Base-by-base conservation (phyloP, 345 rosid genomes). In the Viola odorata region DNA sequence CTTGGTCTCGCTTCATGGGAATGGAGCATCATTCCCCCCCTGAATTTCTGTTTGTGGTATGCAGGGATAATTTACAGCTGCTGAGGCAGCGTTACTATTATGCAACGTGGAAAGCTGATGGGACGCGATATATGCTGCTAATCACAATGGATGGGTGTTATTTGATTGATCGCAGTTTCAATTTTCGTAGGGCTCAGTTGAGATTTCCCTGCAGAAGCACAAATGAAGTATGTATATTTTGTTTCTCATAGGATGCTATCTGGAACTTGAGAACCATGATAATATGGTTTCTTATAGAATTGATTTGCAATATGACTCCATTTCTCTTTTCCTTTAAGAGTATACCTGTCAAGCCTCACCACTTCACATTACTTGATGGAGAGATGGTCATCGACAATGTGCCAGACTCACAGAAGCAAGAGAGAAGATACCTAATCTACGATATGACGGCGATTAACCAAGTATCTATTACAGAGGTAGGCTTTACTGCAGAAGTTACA, bases 61-160 rank as follows among this genome's bases (percentile, higher is more conserved):
- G 74, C 86, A 94, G 99, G 73, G 97, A 94, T 2, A 94, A 94
- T 68, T 76, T 94, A 66, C 97, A 85, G 76, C 80, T 90, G 41
- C 71, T 94, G 65, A 88, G 97, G 73, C 96, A 88, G 72, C 82
- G 96, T 1, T 94, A 94, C 76, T 94, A 94, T 73, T 90, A 88
- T 77, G 99, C 99, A 61, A 94, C 99, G 5, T 94, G 99, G 99
- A 94, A 94, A 73, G 99, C 99, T 63, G 99, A 90, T 75, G 99
- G 99, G 69, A 94, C 97, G 8, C 82, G 99, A 69, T 94, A 94
- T 66, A 86, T 94, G 99, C 86, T 94, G 99, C 79, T 94, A 53
- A 86, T 94, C 69, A 90, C 84, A 57, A 55, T 77, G 45, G 97
- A 90, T 78, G 99, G 97, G 13, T 94, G 99, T 55, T 94, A 88